Evolutionary conservation across 2,329 filamentous ascomycete genomes (phyloP).

Genomic region (Thermoascus crustaceus): DNA sequence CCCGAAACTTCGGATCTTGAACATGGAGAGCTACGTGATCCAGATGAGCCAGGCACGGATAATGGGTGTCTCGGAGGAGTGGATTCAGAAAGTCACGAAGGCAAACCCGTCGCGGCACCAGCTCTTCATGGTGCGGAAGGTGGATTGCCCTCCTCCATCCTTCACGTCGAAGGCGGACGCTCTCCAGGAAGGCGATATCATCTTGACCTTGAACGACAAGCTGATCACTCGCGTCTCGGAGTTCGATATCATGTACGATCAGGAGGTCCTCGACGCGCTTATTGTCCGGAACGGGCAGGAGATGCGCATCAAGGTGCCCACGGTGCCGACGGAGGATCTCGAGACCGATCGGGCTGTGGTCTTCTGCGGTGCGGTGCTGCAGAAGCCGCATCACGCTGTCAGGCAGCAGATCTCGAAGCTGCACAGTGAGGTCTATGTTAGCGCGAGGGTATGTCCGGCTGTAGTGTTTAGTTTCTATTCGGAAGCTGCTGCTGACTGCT

Average conservation of each 20-base stretch:
- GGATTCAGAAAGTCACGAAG: slow-evolving; percentile 82
- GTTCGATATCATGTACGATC: slow-evolving; percentile 92
- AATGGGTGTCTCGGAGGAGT: slow-evolving; percentile 93
- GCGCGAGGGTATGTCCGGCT: slow-evolving; percentile 51
- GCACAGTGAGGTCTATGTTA: slow-evolving; percentile 94
- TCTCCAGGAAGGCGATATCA: slow-evolving; percentile 82
- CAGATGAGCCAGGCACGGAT: slow-evolving; percentile 95
- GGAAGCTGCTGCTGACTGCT: background rate
- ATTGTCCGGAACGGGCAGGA: slow-evolving; percentile 81
- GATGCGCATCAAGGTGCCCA: slow-evolving; percentile 67
- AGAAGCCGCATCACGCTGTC: slow-evolving; percentile 90
- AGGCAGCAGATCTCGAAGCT: slow-evolving; percentile 95
- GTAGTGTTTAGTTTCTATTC: background rate
- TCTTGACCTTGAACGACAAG: slow-evolving; percentile 82
- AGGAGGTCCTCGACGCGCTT: slow-evolving; percentile 71
- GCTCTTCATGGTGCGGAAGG: slow-evolving; percentile 96
- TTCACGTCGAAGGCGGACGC: slow-evolving; percentile 44
- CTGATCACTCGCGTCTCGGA: slow-evolving; percentile 90
- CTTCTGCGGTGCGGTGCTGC: slow-evolving; percentile 90
- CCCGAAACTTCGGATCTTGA: slow-evolving; percentile 80
- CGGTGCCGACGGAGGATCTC: slow-evolving; percentile 78
- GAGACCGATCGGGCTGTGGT: slow-evolving; percentile 88
- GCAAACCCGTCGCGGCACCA: slow-evolving; percentile 91
- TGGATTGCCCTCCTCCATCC: slow-evolving; percentile 52
- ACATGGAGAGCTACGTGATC: slow-evolving; percentile 88